These are phyloP conservation scores for Rosa hybrid DNA, from an alignment of 331 rosid species.

Conservation along the genomic window DNA sequence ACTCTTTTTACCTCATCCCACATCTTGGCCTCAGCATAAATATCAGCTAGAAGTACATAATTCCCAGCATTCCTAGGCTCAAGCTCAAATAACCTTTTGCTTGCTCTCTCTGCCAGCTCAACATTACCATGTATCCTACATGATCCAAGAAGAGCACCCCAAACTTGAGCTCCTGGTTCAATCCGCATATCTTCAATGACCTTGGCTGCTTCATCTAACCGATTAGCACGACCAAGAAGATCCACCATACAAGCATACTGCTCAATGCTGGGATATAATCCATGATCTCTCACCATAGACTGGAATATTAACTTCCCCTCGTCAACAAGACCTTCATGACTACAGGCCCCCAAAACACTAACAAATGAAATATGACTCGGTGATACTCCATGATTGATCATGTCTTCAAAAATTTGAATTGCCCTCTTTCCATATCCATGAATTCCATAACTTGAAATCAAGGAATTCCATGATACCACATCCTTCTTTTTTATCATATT, in stretches of 20 bases:
- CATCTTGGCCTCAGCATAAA: constrained; percentile 40
- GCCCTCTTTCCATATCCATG: constrained; percentile 38
- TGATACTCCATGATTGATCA: constrained; percentile 28
- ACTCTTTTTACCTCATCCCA: constrained; percentile 36
- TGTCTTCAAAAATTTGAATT: constrained; percentile 28
- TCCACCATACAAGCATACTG: constrained; percentile 45
- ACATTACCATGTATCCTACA: constrained; percentile 39
- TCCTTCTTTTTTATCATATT: constrained; percentile 29
- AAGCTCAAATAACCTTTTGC: constrained; percentile 31
- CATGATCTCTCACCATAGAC: constrained; percentile 30
- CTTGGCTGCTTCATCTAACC: constrained; percentile 33
- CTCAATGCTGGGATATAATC: constrained; percentile 36
- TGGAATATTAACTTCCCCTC: constrained; percentile 34
- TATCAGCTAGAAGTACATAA: constrained; percentile 41
- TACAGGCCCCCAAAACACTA: constrained; percentile 36
- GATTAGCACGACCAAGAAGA: constrained; percentile 44
- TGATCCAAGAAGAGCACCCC: constrained; percentile 46
- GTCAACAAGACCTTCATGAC: constrained; percentile 37
- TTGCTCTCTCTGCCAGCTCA: constrained; percentile 39
- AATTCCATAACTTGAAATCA: constrained; percentile 41
- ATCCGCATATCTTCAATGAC: constrained; percentile 37
- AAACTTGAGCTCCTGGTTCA: constrained; percentile 40
- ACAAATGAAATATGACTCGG: constrained; percentile 33
- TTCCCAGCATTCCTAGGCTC: constrained; percentile 45
- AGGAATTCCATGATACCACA: constrained; percentile 41